Evolutionary conservation across 1,284 basidiomycete species (phyloP), one percentile per base, ranked within the genome.

Genomic region (Porodaedalea pini): DNA sequence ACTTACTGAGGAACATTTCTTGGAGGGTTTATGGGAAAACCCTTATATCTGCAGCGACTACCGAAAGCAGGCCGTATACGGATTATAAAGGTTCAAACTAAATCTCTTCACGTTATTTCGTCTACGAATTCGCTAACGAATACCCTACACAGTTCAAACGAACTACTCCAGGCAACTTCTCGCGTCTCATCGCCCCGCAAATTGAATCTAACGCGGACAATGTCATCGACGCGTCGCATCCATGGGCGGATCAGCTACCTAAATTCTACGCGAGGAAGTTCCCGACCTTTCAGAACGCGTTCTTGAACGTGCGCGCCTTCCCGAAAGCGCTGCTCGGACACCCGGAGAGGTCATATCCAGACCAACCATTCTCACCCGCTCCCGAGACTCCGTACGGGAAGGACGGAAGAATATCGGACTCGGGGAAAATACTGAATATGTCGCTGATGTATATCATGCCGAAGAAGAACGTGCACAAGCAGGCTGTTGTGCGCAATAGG

Each of bases 321-420:
- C 70, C 69, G 10, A 65, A 70, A 48, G 68, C 62, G 8, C 51
- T 67, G 19, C 61, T 71, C 19, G 44, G 54, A 11, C 43, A 27
- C 17, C 63, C 64, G 0, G 7, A 48, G 11, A 17, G 3, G 2
- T 51, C 47, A 13, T 60, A 57, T 49, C 66, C 68, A 0, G 59
- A 64, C 50, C 67, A 68, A n/a, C 68, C 68, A 10, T 68, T 62
- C 54, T 3, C 21, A 4, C 56, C 59, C 5, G 44, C 59, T 1
- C 48, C 47, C 1, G 51, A 54, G 6, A 31, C 10, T 8, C 5
- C 13, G 3, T 43, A 43, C 25, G 29, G 39, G 4, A 23, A 15
- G 44, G 51, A 44, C 13, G 51, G 47, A 27, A 45, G 54, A 37
- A 13, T 55, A 50, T 36, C 36, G 37, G 32, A 58, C 32, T 3